phyloP scores from a whole-genome alignment of 176 grass and related monocot genomes.

The Eragrostis nindensis region DNA sequence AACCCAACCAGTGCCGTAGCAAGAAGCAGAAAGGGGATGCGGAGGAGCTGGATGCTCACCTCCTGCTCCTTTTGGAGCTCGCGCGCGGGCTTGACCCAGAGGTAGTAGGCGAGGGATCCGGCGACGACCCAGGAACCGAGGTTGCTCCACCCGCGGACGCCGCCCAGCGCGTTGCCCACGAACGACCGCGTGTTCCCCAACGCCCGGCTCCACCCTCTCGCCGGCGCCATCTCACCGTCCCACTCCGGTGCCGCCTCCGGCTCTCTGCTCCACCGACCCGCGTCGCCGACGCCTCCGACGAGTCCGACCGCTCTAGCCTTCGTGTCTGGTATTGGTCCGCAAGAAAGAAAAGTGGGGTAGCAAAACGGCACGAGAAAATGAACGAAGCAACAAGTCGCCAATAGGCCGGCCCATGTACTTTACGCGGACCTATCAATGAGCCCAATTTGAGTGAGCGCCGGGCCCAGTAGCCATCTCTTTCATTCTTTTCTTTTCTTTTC shows the following conservation, averaged over 20 bases:
- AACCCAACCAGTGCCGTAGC: neutral
- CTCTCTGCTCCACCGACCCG: neutral
- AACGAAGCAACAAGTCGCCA: neutral
- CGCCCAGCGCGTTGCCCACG: constrained; percentile 87
- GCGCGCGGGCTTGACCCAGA: constrained; percentile 83
- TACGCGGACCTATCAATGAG: neutral
- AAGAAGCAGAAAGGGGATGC: neutral
- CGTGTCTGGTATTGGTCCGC: constrained; percentile 48
- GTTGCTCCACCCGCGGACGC: constrained; percentile 86
- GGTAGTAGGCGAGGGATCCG: constrained; percentile 94
- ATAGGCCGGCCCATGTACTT: neutral
- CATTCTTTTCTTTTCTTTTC: too few relatives aligned
- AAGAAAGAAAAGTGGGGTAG: constrained; percentile 29
- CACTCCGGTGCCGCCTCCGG: neutral
- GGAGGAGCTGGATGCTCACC: constrained; percentile 11
- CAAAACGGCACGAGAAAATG: neutral
- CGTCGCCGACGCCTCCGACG: constrained; percentile 33
- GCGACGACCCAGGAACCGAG: constrained; percentile 89
- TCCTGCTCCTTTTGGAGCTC: constrained; percentile 86
- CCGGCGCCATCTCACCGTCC: constrained; percentile 39
- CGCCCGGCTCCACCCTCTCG: constrained; percentile 50
- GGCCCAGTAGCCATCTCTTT: neutral
- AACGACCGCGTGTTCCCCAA: constrained; percentile 80
- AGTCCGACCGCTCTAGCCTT: constrained; percentile 30
- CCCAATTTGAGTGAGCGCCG: neutral